Percentiles rank a stretch among this genome's conserved stretches.
phyloP scores from a whole-genome alignment of 2,329 filamentous ascomycete species.

The Leptodontidium sp. region DNA sequence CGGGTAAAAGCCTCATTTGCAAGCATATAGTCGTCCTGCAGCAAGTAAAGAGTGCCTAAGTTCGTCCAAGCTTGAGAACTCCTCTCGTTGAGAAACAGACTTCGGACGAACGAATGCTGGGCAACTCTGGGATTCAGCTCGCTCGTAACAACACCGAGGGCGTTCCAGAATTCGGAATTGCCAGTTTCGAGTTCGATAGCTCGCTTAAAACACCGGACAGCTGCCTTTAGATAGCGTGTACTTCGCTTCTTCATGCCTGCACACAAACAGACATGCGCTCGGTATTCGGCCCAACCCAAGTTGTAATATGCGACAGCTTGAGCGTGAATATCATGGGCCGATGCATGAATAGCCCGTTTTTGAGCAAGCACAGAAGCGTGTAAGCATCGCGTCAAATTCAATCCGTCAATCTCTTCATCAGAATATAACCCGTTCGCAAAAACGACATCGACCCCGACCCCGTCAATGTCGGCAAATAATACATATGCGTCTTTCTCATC shows the following conservation, averaged over 20 bases:
- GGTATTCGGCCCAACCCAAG: slow-evolving; percentile 90
- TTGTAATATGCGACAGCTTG: slow-evolving; percentile 98
- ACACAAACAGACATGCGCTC: slow-evolving; percentile 75
- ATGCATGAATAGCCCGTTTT: slow-evolving; percentile 82
- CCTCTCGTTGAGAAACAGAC: slow-evolving; percentile 89
- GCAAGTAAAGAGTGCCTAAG: slow-evolving; percentile 82
- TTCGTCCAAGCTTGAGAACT: slow-evolving; percentile 91
- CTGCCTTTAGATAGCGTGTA: slow-evolving; percentile 77
- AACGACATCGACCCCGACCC: slow-evolving; percentile 55
- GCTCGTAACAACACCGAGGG: slow-evolving; percentile 89
- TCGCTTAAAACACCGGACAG: slow-evolving; percentile 91
- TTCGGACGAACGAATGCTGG: slow-evolving; percentile 92
- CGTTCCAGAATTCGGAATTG: slow-evolving; percentile 97
- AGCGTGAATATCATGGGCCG: slow-evolving; percentile 79
- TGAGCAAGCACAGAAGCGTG: slow-evolving; percentile 82
- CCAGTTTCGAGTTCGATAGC: slow-evolving; percentile 95
- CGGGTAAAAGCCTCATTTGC: slow-evolving; percentile 90
- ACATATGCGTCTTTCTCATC: slow-evolving; percentile 63
- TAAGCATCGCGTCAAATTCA: slow-evolving; percentile 65
- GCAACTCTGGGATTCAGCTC: slow-evolving; percentile 85
- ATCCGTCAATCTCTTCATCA: slow-evolving; percentile 44
- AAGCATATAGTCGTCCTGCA: slow-evolving; percentile 84
- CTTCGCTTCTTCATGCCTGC: slow-evolving; percentile 60
- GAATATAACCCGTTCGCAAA: slow-evolving; percentile 46
- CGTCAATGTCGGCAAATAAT: slow-evolving; percentile 74